Evolutionary conservation across 2,329 filamentous ascomycete genomes (phyloP), one percentile per base, ranked within the genome.

Genomic region (Exophiala sideris): DNA sequence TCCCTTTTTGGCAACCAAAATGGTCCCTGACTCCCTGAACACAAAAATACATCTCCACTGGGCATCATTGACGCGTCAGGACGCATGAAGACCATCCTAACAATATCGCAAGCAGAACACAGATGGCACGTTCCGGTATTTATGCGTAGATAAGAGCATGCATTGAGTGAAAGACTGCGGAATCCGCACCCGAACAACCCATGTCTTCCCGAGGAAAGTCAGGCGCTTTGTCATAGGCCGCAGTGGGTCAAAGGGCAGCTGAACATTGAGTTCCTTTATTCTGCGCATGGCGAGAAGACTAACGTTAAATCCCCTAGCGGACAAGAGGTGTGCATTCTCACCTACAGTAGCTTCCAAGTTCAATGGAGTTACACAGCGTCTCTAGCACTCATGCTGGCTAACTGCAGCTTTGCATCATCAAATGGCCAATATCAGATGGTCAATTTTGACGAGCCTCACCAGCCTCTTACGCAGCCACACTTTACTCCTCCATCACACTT

Each of bases 101-200:
- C 16, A 41, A 20, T 20, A 12, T 20, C 9, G 3, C 14, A 20
- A 16, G 39, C 11, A 41, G 39, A 20, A 20, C 14, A 45, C 18
- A 45, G 12, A 21, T 16, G 11, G 29, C 10, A 9, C 35, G 29
- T 24, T 46, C 20, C 9, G 33, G 49, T 42, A 20, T 9, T 33
- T 18, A 18, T 44, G 51, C 52, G 57, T 56, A 59, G 46, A 45
- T 50, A 51, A 46, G 47, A 56, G 44, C 50, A 56, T 53, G 57
- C 50, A 56, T 53, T 52, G 45, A 29, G 24, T 29, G 50, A 34
- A 29, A 40, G 39, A 36, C 7, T 39, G 38, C 56, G 56, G 56
- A 59, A 56, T 50, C 46, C 45, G 38, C 49, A 56, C 33, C 52
- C 56, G 52, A 29, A 29, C 24, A 29, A 56, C 29, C 44, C 46